Evolutionary conservation across 1,284 basidiomycete genomes (phyloP), one percentile per base, ranked within the genome.

Genomic region (Kwoniella shivajii): DNA sequence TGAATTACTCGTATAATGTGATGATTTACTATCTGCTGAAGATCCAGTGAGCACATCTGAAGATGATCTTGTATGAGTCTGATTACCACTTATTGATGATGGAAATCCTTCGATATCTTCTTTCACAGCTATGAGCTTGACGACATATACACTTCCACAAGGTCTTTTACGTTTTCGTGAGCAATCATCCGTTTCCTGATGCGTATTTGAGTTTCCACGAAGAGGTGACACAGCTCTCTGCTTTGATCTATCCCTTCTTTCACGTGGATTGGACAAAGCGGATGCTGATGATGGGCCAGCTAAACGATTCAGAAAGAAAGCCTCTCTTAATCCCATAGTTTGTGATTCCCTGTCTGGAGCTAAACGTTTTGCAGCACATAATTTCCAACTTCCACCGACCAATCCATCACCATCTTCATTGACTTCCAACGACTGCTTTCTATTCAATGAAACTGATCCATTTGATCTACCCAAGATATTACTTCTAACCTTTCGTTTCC

Each of bases 291-390:
- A 43, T 36, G 10, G 49, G 47, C 16, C 53, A 51, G 31, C 56
- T 50, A 81, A 67, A 10, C 77, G 71, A 49, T 77, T 72, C 30
- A 81, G 71, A 65, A 81, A 80, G 69, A 79, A 79, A 0, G 79
- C 80, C 62, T 81, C 80, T 48, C 77, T 71, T 14, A 80, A 65
- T 2, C 78, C 79, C 56, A 79, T 72, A 2, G 78, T 73, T 57
- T 81, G 79, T 13, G 69, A 71, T 50, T 81, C 79, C 20, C 77
- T 68, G 56, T 81, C 80, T 0, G 75, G 63, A 6, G 75, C 69
- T 39, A 78, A 63, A 2, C 76, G 66, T 64, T 82, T 82, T 16
- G 77, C 79, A 0, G 80, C 80, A 53, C 79, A 81, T 6, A 82
- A 62, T 36, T 56, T 61, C 78, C 80, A 79, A 11, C 37, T 50